These are phyloP conservation scores for Microbotryum silenes-acaulis DNA, from an alignment of 1,284 basidiomycete species.

Conservation along the genomic window DNA sequence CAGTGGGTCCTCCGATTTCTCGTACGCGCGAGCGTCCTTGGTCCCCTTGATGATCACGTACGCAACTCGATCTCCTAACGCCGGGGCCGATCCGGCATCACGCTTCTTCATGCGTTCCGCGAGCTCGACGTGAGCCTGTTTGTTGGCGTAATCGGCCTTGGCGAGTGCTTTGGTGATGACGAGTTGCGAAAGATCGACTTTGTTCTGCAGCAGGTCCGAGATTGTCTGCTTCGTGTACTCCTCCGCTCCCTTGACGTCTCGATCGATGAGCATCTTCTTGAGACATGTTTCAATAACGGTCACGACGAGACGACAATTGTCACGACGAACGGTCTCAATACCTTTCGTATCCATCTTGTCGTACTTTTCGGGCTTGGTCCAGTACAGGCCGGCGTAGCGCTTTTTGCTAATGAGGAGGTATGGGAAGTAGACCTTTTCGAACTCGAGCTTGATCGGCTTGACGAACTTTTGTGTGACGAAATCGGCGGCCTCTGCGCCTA, in stretches of 20 bases:
- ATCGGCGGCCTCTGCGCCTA: slow-evolving; percentile 87
- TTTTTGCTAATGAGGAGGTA: slow-evolving; percentile 96
- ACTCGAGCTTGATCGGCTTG: slow-evolving; percentile 92
- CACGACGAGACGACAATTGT: slow-evolving; percentile 90
- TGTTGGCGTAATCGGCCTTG: slow-evolving; percentile 78
- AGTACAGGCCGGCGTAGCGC: slow-evolving; percentile 90
- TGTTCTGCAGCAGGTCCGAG: slow-evolving; percentile 86
- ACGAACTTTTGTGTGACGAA: slow-evolving; percentile 86
- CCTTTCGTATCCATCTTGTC: slow-evolving; percentile 99
- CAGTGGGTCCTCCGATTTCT: slow-evolving; percentile 92
- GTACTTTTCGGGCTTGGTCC: slow-evolving; percentile 85
- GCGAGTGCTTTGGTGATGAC: slow-evolving; percentile 94
- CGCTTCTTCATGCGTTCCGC: slow-evolving; percentile 89
- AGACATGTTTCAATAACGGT: slow-evolving; percentile 94
- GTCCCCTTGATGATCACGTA: slow-evolving; percentile 95
- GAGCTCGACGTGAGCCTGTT: slow-evolving; percentile 90
- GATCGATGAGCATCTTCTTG: slow-evolving; percentile 90
- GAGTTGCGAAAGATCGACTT: slow-evolving; percentile 92
- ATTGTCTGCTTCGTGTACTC: slow-evolving; percentile 91
- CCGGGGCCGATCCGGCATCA: slow-evolving; percentile 81
- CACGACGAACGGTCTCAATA: slow-evolving; percentile 94
- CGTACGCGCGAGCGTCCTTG: slow-evolving; percentile 95
- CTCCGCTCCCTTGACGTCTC: slow-evolving; percentile 84
- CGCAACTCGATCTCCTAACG: slow-evolving; percentile 88
- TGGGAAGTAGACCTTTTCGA: slow-evolving; percentile 96